Conservation (phyloP, 768 basidiomycete species). For the Punctularia strigosozonata region DNA sequence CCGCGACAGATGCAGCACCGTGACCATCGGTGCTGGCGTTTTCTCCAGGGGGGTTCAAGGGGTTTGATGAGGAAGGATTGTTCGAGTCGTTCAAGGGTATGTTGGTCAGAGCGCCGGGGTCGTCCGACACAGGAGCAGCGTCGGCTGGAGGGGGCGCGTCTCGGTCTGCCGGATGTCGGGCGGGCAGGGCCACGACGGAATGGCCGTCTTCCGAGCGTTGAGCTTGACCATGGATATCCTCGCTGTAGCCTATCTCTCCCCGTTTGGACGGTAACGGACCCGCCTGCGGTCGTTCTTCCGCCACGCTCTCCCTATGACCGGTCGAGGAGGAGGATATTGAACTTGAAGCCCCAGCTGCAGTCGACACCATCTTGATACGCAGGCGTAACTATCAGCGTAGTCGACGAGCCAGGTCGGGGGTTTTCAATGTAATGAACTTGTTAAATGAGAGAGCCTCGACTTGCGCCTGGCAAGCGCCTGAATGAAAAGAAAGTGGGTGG, state of each 20-base stretch:
- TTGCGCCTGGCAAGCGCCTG: not conserved
- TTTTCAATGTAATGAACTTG: not conserved
- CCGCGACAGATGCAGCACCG: slow-evolving; percentile 1
- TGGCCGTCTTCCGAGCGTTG: not conserved
- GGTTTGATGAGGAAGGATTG: slow-evolving; percentile 6
- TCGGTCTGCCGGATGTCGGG: slow-evolving; percentile 38
- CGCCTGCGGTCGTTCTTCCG: slow-evolving; percentile 35
- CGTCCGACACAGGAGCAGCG: slow-evolving; percentile 10
- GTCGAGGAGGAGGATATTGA: slow-evolving; percentile 3
- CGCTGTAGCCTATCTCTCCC: slow-evolving; percentile 50
- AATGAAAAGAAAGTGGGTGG: slow-evolving; percentile 11
- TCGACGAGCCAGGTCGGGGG: not conserved
- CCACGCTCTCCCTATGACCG: slow-evolving; percentile 3
- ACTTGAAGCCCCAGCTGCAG: not conserved
- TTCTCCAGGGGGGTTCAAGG: slow-evolving; percentile 3
- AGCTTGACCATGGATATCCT: slow-evolving; percentile 19
- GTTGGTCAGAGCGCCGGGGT: not conserved
- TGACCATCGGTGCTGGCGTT: too few species aligned
- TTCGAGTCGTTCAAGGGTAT: not conserved
- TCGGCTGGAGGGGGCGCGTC: slow-evolving; percentile 12
- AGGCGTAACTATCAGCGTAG: not conserved
- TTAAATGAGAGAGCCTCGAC: not conserved
- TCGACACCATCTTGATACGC: not conserved
- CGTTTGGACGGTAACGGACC: slow-evolving; percentile 51
- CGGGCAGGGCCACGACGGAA: slow-evolving; percentile 23